Evolutionary conservation across 768 basidiomycete species (phyloP).

Genomic region (Russula griseocarnosa): DNA sequence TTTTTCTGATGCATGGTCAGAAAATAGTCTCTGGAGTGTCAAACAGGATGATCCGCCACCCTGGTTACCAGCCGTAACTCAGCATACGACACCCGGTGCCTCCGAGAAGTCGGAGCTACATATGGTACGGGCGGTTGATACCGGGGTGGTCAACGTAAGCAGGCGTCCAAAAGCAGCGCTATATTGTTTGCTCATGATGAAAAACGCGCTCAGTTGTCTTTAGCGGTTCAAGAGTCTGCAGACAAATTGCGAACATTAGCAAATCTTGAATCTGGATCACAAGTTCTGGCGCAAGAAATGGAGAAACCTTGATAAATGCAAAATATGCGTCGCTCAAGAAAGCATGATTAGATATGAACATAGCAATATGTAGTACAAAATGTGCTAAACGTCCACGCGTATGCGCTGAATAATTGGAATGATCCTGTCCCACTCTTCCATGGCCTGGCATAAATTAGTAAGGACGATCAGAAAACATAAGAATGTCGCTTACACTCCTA

Average conservation of each 20-base stretch:
- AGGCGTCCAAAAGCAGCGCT: not conserved
- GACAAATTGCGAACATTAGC: slow-evolving; percentile 47
- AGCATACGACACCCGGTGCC: slow-evolving; percentile 64
- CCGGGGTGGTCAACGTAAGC: slow-evolving; percentile 73
- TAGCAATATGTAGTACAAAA: slow-evolving; percentile 25
- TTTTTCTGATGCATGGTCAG: not conserved
- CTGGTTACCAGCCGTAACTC: slow-evolving; percentile 71
- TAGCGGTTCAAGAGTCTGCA: slow-evolving; percentile 77
- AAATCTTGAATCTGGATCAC: slow-evolving; percentile 15
- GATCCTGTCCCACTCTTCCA: slow-evolving; percentile 97
- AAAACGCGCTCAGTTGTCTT: slow-evolving; percentile 49
- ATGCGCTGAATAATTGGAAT: slow-evolving; percentile 92
- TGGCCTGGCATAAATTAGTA: slow-evolving; percentile 49
- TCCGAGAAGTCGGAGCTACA: slow-evolving; percentile 68
- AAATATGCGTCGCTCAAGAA: slow-evolving; percentile 2
- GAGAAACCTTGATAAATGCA: not conserved
- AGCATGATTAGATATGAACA: slow-evolving; percentile 19
- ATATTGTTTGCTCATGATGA: not conserved
- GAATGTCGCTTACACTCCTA: slow-evolving; percentile 54
- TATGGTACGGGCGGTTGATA: slow-evolving; percentile 76
- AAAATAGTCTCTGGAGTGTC: slow-evolving; percentile 23
- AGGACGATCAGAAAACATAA: slow-evolving; percentile 9
- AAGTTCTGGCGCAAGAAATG: not conserved
- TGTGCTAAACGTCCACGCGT: slow-evolving; percentile 76
- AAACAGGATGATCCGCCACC: slow-evolving; percentile 59